Percentiles rank a stretch among this genome's conserved stretches.
Conservation (phyloP, 805 yeast genomes). For the Myxozyma melibiosi region DNA sequence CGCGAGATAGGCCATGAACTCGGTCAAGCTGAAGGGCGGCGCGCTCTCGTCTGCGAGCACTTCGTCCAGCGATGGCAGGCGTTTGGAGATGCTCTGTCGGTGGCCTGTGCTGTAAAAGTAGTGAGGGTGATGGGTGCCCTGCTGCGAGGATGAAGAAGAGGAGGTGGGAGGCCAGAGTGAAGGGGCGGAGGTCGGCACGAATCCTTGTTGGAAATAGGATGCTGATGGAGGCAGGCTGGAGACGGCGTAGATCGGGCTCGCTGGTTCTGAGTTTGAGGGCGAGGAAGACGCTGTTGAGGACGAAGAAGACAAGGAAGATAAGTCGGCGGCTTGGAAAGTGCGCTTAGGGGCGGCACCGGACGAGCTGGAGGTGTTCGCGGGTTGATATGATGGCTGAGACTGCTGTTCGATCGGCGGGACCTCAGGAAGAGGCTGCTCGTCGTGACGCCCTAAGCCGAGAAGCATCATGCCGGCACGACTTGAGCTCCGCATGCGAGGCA, state of each 20-base stretch:
- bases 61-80: constrained; percentile 38
- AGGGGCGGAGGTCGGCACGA: constrained; percentile 10
- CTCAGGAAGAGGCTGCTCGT: not conserved
- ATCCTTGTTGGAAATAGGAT: not conserved
- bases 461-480: not conserved
- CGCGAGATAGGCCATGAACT: constrained; percentile 38
- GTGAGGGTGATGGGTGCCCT: no score
- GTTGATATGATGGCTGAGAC: not conserved
- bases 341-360: not conserved
- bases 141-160: not conserved
- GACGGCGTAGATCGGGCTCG: constrained; percentile 9
- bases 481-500: constrained; percentile 4
- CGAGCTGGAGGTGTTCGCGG: not conserved
- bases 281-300: constrained; percentile 13
- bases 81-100: not conserved
- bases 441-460: constrained; percentile 1
- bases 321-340: constrained; percentile 7
- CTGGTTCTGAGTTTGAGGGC: constrained; percentile 13
- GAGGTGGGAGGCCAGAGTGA: not conserved
- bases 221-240: not conserved
- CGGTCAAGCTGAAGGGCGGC: constrained; percentile 39
- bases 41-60: constrained; percentile 36
- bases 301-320: constrained; percentile 17
- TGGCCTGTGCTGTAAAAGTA: not conserved
- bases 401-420: not conserved